Evolutionary conservation across 352 stramenopile genomes (phyloP), one percentile per base, ranked within the genome.

Genomic region (Phytophthora pisi): DNA sequence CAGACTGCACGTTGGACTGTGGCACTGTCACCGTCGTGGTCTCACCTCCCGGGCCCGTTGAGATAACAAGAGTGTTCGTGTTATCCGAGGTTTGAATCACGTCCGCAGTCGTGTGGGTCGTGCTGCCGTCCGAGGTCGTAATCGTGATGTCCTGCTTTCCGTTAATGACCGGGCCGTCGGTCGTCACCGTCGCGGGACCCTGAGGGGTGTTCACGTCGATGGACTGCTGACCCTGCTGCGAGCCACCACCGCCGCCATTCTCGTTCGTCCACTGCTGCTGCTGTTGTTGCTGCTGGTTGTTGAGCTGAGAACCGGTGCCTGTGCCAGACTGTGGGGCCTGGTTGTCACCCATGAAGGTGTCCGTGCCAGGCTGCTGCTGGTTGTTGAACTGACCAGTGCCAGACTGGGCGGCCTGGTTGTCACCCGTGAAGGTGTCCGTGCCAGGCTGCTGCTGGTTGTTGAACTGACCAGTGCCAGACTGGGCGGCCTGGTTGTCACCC

Each of bases 71-170:
- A 50, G 51, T 40, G 4, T 38, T 64, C 26, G 66, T 54, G 30
- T 42, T 46, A 4, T 58, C 46, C 6, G 7, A 20, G 1, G 52
- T 60, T 18, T 18, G 23, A 2, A 16, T 45, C 5, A 58, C 55
- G 1, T 66, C 47, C n/a, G 55, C 63, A 23, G 30, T 51, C 11
- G 62, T 50, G 0, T 18, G 63, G 0, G 40, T 61, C 4, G 20
- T 57, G 16, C 20, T 31, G 10, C 67, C 67, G 13, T 65, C 50
- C 4, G 45, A 13, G 26, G 26, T 58, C 18, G 61, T 64, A 38
- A 75, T 65, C 54, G 57, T 38, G 0, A 75, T 42, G 1, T 54
- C 16, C 34, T 72, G 46, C 45, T 66, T 57, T 26, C 49, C 58
- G 8, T 58, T 30, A 15, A 64, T 51, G 6, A 61, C 16, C 2